Evolutionary conservation across 78 protist genomes (phyloP), one percentile per base, ranked within the genome.

Genomic region (Tieghemostelium lacteum): DNA sequence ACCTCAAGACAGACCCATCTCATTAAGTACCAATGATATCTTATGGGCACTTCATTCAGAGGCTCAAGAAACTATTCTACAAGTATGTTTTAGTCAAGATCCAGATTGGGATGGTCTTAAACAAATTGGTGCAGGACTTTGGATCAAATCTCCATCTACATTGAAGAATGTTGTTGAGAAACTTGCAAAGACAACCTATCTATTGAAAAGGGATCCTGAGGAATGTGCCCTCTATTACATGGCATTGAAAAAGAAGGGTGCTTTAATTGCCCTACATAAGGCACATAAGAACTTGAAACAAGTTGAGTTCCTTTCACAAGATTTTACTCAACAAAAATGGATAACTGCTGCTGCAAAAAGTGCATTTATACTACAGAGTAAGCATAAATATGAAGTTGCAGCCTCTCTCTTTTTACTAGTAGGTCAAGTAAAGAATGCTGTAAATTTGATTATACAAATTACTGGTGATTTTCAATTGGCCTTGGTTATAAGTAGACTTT

Each of bases 391-490:
- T 26, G 80, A 73, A 7, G 29, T 87, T 65, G 93, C 93, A 6
- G 93, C 93, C 1, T 73, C 93, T 2, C 62, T 87, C 22, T 87
- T 87, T 54, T 50, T 87, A 7, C 45, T 87, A 33, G 93, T 80
- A 6, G 93, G 86, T 19, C 66, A 75, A 29, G 40, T 87, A 33
- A 73, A 73, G 64, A 60, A 87, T 16, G 93, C 93, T 3, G 70
- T 63, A 0, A 87, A 87, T 70, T 24, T 87, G n/a, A 50, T 87
- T 12, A 6, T 87, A 2, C 86, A 73, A 24, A 61, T 58, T 31
- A 42, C 28, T 19, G 75, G 86, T 45, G 93, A 87, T 55, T 71
- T 87, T 50, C 93, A 87, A 34, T 24, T 87, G 45, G 93, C 93
- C 22, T 50, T 69, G 50, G 80, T 74, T 28, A 61, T 73, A 17